Conservation (phyloP, 345 rosid species). For the Eucalyptus albens region DNA sequence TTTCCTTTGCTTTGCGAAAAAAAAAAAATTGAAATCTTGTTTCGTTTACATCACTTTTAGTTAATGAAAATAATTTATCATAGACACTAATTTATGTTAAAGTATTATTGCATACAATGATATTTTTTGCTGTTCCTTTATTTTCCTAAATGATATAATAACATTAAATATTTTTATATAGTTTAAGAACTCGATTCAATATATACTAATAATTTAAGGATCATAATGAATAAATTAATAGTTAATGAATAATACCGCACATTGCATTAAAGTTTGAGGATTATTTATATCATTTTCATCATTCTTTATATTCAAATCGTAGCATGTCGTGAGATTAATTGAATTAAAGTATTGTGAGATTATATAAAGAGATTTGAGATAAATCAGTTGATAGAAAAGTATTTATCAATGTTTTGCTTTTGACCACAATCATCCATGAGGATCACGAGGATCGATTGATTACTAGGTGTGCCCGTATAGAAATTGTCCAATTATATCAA, state of each 20-base stretch:
- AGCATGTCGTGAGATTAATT: not conserved
- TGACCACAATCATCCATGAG: no score
- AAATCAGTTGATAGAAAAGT: rapidly evolving
- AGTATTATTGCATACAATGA: rapidly evolving
- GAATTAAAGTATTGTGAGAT: not conserved
- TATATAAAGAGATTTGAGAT: no score
- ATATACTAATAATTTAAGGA: no score
- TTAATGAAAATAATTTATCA: rapidly evolving
- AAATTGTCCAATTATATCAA: no score
- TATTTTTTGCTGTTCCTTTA: not conserved
- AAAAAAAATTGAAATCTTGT: rapidly evolving
- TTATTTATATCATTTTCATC: no score
- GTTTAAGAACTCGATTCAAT: no score
- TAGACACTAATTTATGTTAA: rapidly evolving
- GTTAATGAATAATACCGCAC: no score
- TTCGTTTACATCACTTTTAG: not conserved
- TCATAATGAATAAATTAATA: no score
- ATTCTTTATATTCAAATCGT: rapidly evolving
- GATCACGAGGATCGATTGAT: no score
- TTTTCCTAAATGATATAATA: no score
- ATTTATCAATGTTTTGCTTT: no score
- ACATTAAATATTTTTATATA: no score
- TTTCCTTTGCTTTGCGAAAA: not conserved
- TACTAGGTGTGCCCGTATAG: rapidly evolving
- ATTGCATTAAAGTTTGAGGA: rapidly evolving